Evolutionary conservation across 2,329 filamentous ascomycete genomes (phyloP).

Genomic region (Penicillium sclerotiorum): DNA sequence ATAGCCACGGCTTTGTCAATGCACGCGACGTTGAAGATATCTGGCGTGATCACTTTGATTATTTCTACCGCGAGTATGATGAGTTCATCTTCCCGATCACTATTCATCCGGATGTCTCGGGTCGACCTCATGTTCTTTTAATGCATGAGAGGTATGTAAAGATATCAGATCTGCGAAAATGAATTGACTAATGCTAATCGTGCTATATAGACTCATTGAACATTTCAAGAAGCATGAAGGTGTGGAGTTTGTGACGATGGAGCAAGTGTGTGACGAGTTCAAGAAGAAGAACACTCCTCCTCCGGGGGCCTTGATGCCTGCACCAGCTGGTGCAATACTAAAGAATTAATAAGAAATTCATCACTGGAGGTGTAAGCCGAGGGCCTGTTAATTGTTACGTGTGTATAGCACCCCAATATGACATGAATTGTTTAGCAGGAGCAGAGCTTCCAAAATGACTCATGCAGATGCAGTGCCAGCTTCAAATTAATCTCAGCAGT

Average conservation of each 20-base stretch:
- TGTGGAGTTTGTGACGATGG: slow-evolving; percentile 33
- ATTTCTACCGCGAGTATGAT: slow-evolving; percentile 75
- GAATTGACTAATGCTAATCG: slow-evolving; percentile 11
- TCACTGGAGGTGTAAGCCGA: too few species aligned
- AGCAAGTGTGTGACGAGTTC: slow-evolving; percentile 30
- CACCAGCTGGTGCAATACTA: slow-evolving; percentile 12
- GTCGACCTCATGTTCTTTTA: slow-evolving; percentile 69
- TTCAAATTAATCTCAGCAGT: too few species aligned
- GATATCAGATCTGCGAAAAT: not conserved
- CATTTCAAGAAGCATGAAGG: slow-evolving; percentile 33
- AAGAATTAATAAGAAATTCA: not conserved
- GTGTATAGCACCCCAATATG: too few species aligned
- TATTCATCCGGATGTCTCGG: slow-evolving; percentile 73
- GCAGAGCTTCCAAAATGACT: too few species aligned
- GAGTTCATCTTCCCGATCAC: slow-evolving; percentile 78
- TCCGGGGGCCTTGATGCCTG: slow-evolving; percentile 24
- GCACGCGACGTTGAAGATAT: slow-evolving; percentile 60
- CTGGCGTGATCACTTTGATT: slow-evolving; percentile 65
- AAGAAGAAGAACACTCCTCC: slow-evolving; percentile 27
- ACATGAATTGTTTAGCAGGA: too few species aligned
- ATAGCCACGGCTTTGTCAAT: slow-evolving; percentile 62
- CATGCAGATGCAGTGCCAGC: too few species aligned
- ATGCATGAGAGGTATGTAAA: slow-evolving; percentile 67
- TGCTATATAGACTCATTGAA: slow-evolving; percentile 27
- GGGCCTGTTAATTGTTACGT: too few species aligned